Base-by-base conservation (phyloP, 108 stramenopile species). In the Ochromonas danica region DNA sequence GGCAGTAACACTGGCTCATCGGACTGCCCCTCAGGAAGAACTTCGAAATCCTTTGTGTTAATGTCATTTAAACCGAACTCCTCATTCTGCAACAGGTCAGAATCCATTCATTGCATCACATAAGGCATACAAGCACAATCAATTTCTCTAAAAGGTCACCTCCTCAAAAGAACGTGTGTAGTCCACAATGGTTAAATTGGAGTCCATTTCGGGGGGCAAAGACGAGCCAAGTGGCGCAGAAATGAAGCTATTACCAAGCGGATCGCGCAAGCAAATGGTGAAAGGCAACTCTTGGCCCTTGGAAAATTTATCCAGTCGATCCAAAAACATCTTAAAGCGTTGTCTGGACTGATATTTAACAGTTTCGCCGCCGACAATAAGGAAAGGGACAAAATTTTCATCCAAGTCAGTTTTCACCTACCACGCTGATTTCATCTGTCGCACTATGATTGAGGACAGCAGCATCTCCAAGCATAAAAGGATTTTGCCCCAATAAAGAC, bases 191-290 rank as follows among this genome's bases (percentile, higher is more conserved):
- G 40, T 30, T n/a, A 31, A 1, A 42, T 67, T 40, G 31, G 17
- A 40, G 40, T 70, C 75, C 17, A 33, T 14, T 1, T 45, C 74
- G 43, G 33, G 39, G 0, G 42, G 1, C 39, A 27, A 17, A 22
- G n/a, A 41, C 41, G 42, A 22, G 35, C 39, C 41, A 67, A 35
- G 39, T 6, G 38, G 40, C 14, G 43, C 3, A 17, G 80, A 41
- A 39, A 96, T 81, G 82, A 91, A 96, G n/a, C 92, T 92, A 84
- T 94, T 94, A 6, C 91, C 91, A 42, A 96, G 80, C 6, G 96
- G 93, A 81, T 96, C 96, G 0, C 70, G 72, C 0, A 96, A 81
- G 42, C 89, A 79, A 1, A 96, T 77, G 6, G 90, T 91, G 81
- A 97, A 94, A 39, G 95, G 92, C 25, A 94, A 62, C 27, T 51